Conservation (phyloP, 2,329 filamentous ascomycete genomes). For the Exophiala sideris region DNA sequence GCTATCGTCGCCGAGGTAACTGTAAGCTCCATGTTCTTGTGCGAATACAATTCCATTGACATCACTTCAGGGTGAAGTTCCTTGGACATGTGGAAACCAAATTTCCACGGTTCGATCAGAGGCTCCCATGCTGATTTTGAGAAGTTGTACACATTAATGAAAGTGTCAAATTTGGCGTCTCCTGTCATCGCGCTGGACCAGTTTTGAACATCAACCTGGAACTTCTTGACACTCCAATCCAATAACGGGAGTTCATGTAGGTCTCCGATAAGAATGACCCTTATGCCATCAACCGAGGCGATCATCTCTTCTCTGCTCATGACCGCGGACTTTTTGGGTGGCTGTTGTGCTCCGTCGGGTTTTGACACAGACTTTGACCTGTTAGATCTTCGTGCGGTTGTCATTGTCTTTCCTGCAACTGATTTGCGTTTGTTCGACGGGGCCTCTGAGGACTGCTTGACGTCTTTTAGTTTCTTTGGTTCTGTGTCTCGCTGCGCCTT, state of each 20-base stretch:
- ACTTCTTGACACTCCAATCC: conserved; percentile 88
- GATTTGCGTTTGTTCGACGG: conserved; percentile 49
- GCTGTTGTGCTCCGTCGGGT: conserved; percentile 36
- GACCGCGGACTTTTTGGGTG: conserved; percentile 49
- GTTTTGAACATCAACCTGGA: conserved; percentile 77
- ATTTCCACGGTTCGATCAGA: conserved; percentile 89
- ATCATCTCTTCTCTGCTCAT: conserved; percentile 75
- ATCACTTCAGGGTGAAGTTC: conserved; percentile 71
- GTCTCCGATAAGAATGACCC: conserved; percentile 92
- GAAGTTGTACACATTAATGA: conserved; percentile 97
- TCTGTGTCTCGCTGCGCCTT: conserved; percentile 53
- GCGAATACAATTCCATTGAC: conserved; percentile 80
- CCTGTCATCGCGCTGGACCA: conserved; percentile 88
- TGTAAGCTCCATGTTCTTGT: conserved; percentile 87
- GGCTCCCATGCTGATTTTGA: conserved; percentile 99
- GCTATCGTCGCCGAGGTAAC: conserved; percentile 92
- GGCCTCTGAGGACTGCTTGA: conserved; percentile 33
- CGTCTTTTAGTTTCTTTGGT: conserved; percentile 49
- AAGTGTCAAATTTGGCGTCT: conserved; percentile 86
- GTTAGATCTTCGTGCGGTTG: conserved; percentile 43
- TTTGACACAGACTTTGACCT: conserved; percentile 46
- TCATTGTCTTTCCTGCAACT: conserved; percentile 42
- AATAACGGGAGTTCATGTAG: conserved; percentile 92
- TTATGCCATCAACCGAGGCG: conserved; percentile 81
- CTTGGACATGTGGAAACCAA: conserved; percentile 85